Evolutionary conservation across 2,329 filamentous ascomycete species (phyloP), one percentile per base, ranked within the genome.

Genomic region (Fusarium nelsonii): DNA sequence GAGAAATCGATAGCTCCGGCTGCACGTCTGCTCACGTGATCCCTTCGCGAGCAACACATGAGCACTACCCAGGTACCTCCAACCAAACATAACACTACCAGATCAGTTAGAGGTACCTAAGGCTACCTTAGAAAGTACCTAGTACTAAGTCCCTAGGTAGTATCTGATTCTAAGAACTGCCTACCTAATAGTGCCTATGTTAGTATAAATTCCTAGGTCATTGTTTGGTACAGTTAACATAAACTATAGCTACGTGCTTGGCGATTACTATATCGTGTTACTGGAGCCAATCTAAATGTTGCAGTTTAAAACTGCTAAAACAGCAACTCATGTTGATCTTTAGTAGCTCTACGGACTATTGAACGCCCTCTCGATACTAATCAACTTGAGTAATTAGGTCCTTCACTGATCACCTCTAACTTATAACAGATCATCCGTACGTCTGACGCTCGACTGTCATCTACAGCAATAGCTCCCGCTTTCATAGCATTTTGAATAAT

Each of bases 21-120:
- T 46, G 16, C 37, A 74, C 74, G 75, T 73, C 30, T 46, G 16
- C 37, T 75, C 74, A 75, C 74, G 74, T 75, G 74, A 64, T 28
- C 6, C 3, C 2, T 3, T 12, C 9, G 18, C 30, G 33, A 28
- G 20, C 16, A 40, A 28, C 26, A 44, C 30, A 8, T 45, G 28
- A 16, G 43, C 14, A 26, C 40, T 20, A 20, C 28, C 9, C 6
- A 30, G 30, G 30, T 30, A 30, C 30, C 8, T 30, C 30, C 30
- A 9, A 11, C 30, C 30, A 30, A 8, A 11, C 30, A 30, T 3
- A 11, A 8, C 8, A 30, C 30, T 30, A 10, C 23, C 23, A 30
- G 30, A 30, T 11, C 30, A 23, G 23, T 6, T 5, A 23, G 23
- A 6, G 4, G 6, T 23, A 23, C 23, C 23, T 23, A 23, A 23